phyloP scores from a whole-genome alignment of 2,329 filamentous ascomycete genomes.

The Pseudogymnoascus sp. region DNA sequence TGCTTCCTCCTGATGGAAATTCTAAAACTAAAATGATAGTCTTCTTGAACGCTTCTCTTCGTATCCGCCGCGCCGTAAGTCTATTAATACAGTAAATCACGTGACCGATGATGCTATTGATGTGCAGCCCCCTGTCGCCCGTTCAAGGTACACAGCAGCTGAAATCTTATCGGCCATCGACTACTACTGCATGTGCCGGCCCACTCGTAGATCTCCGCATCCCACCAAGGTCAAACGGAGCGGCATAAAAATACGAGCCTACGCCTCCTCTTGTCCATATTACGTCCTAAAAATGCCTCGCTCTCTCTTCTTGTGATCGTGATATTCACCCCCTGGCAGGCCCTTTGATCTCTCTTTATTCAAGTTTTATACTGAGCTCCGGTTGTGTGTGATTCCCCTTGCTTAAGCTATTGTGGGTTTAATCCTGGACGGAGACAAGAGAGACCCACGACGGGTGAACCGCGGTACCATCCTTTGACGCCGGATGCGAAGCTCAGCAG shows the following conservation, averaged over 20 bases:
- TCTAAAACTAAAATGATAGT: background rate
- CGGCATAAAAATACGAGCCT: slow-evolving; percentile 7
- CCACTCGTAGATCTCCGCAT: slow-evolving; percentile 7
- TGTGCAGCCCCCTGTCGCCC: background rate
- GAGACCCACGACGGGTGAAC: slow-evolving; percentile 1
- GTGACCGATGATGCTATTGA: slow-evolving; percentile 2
- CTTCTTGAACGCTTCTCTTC: background rate
- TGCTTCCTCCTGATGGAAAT: background rate
- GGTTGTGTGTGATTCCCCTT: background rate
- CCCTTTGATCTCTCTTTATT: background rate
- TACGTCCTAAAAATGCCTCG: slow-evolving; percentile 1
- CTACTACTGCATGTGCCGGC: background rate
- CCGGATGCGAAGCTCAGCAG: background rate
- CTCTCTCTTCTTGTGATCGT: background rate
- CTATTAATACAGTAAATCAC: background rate
- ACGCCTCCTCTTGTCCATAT: slow-evolving; percentile 1
- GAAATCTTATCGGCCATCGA: slow-evolving; percentile 6
- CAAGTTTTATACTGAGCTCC: background rate
- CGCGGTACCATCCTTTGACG: background rate
- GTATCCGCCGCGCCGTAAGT: background rate
- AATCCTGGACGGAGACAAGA: background rate
- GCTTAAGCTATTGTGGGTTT: slow-evolving; percentile 2
- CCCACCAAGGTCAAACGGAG: slow-evolving; percentile 2
- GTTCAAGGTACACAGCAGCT: slow-evolving; percentile 3
- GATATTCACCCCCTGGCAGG: slow-evolving; percentile 2